These are phyloP conservation scores for Kwoniella pini DNA, from an alignment of 768 basidiomycete genomes.

Conservation along the genomic window DNA sequence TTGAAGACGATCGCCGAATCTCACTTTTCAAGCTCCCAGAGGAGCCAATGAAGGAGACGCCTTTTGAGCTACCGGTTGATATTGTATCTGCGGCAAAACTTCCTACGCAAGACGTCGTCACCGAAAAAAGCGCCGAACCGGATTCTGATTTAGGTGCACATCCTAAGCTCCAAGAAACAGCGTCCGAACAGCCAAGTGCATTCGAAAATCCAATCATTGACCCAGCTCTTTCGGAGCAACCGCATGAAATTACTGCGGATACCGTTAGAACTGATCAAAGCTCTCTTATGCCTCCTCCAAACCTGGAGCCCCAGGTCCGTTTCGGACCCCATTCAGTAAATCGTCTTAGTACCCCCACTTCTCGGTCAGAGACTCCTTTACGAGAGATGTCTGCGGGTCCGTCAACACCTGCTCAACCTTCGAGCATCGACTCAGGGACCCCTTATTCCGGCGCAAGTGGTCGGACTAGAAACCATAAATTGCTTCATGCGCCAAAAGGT, in stretches of 20 bases:
- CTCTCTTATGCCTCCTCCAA: too few species aligned
- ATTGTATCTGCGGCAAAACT: not conserved
- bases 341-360: not conserved
- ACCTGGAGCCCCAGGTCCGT: not conserved
- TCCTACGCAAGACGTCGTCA: not conserved
- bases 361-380: slow-evolving; percentile 1
- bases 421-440: not conserved
- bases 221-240: too few species aligned
- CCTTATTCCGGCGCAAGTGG: not conserved
- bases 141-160: too few species aligned
- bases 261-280: too few species aligned
- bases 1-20: not conserved
- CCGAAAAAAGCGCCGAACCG: not conserved
- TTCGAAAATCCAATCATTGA: too few species aligned
- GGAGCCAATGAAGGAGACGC: slow-evolving; percentile 9
- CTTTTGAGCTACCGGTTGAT: slow-evolving; percentile 13
- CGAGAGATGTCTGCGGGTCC: slow-evolving; percentile 5
- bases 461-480: not conserved
- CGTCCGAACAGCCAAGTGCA: too few species aligned
- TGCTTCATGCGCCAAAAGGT: not conserved
- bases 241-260: too few species aligned
- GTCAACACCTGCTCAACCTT: not conserved
- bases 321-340: not conserved
- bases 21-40: slow-evolving; percentile 9
- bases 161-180: too few species aligned